A percentile compares a stretch with the other conserved stretches of the same genome.
Conservation (phyloP, 2,329 filamentous ascomycete species). For the Exophiala dermatitidis region DNA sequence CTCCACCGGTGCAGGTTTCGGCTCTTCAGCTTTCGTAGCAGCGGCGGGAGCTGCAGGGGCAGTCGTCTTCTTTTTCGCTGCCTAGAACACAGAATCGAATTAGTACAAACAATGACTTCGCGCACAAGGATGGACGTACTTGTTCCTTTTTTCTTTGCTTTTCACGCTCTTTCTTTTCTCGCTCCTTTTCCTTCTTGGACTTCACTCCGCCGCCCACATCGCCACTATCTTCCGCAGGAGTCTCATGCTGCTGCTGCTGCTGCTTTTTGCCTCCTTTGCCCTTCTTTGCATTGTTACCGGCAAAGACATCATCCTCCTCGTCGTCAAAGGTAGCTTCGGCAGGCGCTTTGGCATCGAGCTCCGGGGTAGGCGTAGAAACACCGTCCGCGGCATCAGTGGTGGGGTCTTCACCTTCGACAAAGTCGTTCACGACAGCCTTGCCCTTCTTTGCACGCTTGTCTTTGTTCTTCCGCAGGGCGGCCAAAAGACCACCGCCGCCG, state of each 20-base stretch:
- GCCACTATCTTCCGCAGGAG: constrained; percentile 36
- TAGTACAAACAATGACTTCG: background rate
- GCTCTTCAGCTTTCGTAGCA: constrained; percentile 50
- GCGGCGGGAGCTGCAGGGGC: constrained; percentile 39
- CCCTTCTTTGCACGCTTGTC: constrained; percentile 89
- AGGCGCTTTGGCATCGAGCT: constrained; percentile 61
- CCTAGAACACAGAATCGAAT: constrained; percentile 41
- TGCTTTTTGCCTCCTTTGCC: constrained; percentile 49
- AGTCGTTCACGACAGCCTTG: constrained; percentile 63
- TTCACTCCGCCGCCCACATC: constrained; percentile 60
- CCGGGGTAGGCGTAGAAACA: constrained; percentile 34
- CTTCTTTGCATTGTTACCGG: constrained; percentile 61
- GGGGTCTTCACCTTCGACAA: constrained; percentile 57
- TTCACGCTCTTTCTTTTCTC: constrained; percentile 93
- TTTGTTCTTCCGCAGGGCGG: constrained; percentile 72
- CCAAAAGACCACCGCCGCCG: constrained; percentile 61
- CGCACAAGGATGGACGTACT: constrained; percentile 45
- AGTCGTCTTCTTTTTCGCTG: constrained; percentile 72
- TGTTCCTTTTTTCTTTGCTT: constrained; percentile 99
- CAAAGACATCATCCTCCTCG: constrained; percentile 80
- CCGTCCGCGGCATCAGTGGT: constrained; percentile 37
- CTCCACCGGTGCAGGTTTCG: constrained; percentile 43
- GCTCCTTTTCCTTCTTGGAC: constrained; percentile 98
- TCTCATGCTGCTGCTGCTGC: constrained; percentile 37
- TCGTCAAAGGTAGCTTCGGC: constrained; percentile 76